These are phyloP conservation scores for Aspergillus mulundensis DNA, from an alignment of 495 filamentous ascomycete species.

Conservation along the genomic window DNA sequence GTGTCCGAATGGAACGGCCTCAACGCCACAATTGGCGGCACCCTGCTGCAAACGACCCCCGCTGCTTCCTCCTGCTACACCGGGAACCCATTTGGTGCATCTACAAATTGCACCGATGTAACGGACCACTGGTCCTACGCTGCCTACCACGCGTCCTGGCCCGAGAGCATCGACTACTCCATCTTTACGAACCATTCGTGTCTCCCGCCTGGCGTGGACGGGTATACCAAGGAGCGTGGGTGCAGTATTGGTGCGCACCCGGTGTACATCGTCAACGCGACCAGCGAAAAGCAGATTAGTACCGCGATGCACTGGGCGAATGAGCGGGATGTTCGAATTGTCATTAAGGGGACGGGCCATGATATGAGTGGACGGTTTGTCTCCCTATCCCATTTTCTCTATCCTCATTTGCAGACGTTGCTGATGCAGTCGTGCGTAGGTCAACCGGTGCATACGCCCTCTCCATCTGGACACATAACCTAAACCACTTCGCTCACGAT, in stretches of 20 bases:
- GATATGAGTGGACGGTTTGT: conserved; percentile 47
- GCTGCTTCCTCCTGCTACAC: conserved; percentile 26
- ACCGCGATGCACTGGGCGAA: conserved; percentile 44
- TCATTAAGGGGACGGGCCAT: conserved; percentile 49
- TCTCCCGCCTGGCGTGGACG: conserved; percentile 16
- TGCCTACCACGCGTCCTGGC: conserved; percentile 17
- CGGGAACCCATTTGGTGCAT: conserved; percentile 19
- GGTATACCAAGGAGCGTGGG: conserved; percentile 11
- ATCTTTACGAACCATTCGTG: conserved; percentile 27
- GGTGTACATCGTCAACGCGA: conserved; percentile 32
- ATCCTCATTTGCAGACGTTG: background rate
- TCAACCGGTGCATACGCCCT: conserved; percentile 47
- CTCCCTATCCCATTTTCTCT: background rate
- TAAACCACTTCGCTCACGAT: conserved; percentile 35
- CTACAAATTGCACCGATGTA: conserved; percentile 18
- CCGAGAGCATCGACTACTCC: conserved; percentile 21
- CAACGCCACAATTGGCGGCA: conserved; percentile 21
- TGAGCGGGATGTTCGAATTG: conserved; percentile 50
- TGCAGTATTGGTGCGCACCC: conserved; percentile 27
- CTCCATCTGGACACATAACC: conserved; percentile 47
- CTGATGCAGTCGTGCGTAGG: conserved; percentile 17
- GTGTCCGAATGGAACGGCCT: conserved; percentile 22
- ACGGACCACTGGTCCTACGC: conserved; percentile 21
- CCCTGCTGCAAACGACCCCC: conserved; percentile 18
- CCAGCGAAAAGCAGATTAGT: conserved; percentile 22